Evolutionary conservation across 345 rosid species (phyloP).

Genomic region (Abelmoschus esculentus): DNA sequence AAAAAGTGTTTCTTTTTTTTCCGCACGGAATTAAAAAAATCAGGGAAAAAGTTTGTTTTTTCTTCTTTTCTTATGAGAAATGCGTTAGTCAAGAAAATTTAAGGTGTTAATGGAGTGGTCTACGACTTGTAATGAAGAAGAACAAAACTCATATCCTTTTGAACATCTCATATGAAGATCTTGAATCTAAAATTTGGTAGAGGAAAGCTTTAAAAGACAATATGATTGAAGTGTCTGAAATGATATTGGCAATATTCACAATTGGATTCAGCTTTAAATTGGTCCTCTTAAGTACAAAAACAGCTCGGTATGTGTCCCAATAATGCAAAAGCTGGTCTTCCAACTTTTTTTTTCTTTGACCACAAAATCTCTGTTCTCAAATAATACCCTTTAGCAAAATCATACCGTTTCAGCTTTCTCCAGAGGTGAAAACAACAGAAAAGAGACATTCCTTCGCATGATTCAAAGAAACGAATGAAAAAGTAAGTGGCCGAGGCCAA

Average conservation of each 20-base stretch:
- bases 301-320: conserved; percentile 24
- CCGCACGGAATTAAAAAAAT: conserved; percentile 14
- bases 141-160: conserved; percentile 14
- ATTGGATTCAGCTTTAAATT: conserved; percentile 40
- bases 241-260: conserved; percentile 28
- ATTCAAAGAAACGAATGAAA: not conserved
- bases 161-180: conserved; percentile 22
- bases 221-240: conserved; percentile 30
- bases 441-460: not conserved
- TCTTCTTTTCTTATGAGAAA: not conserved
- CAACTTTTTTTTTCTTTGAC: conserved; percentile 52
- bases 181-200: conserved; percentile 18
- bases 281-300: conserved; percentile 34
- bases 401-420: conserved; percentile 25
- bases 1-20: not conserved
- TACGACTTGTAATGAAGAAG: conserved; percentile 21
- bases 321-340: conserved; percentile 18
- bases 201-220: conserved; percentile 24
- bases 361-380: conserved; percentile 23
- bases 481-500: too few relatives aligned
- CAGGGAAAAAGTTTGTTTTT: not conserved
- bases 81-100: conserved; percentile 9
- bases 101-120: conserved; percentile 18
- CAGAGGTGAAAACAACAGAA: conserved; percentile 9
- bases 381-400: conserved; percentile 22